Base-by-base conservation (phyloP, 257 asterid species). In the Primulina huaijiensis region DNA sequence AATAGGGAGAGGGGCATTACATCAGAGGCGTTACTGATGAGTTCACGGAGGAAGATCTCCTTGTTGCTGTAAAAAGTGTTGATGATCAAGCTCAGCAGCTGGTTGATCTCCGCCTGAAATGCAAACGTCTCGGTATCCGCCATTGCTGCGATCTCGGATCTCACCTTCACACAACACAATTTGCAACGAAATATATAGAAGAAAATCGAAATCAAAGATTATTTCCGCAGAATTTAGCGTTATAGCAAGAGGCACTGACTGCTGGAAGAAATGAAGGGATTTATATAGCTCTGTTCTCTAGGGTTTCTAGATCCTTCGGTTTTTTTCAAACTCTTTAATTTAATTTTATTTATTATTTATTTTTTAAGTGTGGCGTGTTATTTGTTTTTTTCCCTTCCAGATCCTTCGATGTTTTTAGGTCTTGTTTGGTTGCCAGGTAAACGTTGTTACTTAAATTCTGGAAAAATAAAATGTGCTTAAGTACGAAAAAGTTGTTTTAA, bases 1-100 rank as follows among this genome's bases (percentile, higher is more conserved):
- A 12, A 43, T 5, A 12, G 1, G 53, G 53, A 43, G 6, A 3
- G 6, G 4, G 53, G 21, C 31, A 19, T 52, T 6, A 62, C 72
- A 68, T 68, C 72, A 2, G 72, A 68, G 23, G 53, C 31, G 17
- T 68, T 68, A 21, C 72, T 68, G 60, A 68, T 68, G 52, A 68
- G 52, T 17, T 50, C 57, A 50, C 57, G 57, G 8, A 50, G 57
- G 17, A 50, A 50, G 7, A 50, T 50, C 57, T 50, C 57, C 8
- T 50, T 50, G 2, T 50, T 50, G 57, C 57, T 50, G 57, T 50
- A 50, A 20, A 50, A 50, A 14, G 57, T 50, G 57, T 50, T 50
- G 57, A 50, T 50, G 21, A 50, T 50, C 57, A 50, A 50, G 57
- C 57, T 50, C 57, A 50, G 8, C 21, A 50, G 21, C 21, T 50